Conservation (phyloP, 345 rosid genomes). For the Eutrema japonicum region DNA sequence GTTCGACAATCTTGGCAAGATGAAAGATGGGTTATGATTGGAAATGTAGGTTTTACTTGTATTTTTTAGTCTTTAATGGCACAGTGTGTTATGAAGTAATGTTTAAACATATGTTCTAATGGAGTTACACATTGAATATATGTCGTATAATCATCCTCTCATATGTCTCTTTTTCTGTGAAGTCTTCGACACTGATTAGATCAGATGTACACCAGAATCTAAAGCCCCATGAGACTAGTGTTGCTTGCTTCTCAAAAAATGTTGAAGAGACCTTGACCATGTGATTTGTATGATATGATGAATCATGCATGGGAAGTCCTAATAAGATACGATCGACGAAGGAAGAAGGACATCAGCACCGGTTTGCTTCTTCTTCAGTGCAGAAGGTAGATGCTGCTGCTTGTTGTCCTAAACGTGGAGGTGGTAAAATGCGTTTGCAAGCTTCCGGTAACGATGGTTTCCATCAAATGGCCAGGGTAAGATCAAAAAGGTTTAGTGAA, state of each 20-base stretch:
- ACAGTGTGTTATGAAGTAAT: background rate
- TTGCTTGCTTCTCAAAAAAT: constrained; percentile 43
- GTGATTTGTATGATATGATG: constrained; percentile 46
- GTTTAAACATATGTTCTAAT: background rate
- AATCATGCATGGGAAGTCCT: constrained; percentile 45
- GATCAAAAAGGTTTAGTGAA: constrained; percentile 38
- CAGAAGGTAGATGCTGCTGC: constrained; percentile 39
- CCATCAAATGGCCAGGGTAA: constrained; percentile 51
- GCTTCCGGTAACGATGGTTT: constrained; percentile 40
- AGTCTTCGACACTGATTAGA: constrained; percentile 34
- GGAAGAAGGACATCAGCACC: constrained; percentile 28
- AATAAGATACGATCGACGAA: constrained; percentile 39
- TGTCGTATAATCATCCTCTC: constrained; percentile 17
- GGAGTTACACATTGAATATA: constrained; percentile 1
- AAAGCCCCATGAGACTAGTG: constrained; percentile 42
- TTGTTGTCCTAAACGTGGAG: constrained; percentile 39
- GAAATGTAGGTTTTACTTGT: constrained; percentile 40
- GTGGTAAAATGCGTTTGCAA: constrained; percentile 27
- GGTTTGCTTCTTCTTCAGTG: background rate
- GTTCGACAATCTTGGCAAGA: constrained; percentile 64
- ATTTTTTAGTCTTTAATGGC: background rate
- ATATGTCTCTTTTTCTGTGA: constrained; percentile 47
- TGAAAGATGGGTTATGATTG: constrained; percentile 55
- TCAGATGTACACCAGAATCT: constrained; percentile 31
- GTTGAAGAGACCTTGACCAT: constrained; percentile 51